Base-by-base conservation (phyloP, 2,329 filamentous ascomycete species). In the Fusarium beomiforme region DNA sequence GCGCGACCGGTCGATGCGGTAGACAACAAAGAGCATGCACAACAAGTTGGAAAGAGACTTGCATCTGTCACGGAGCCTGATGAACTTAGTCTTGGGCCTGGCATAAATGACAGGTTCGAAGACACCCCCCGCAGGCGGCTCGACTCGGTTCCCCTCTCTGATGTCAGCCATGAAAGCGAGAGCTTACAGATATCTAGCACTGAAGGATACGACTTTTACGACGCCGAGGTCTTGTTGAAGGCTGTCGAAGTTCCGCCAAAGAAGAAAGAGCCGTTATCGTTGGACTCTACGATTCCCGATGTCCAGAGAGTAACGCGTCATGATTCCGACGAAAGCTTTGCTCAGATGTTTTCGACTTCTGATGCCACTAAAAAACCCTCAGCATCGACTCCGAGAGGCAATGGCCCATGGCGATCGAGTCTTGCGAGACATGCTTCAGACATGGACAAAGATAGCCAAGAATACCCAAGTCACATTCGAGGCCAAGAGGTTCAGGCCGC, bases 151-250 rank as follows among this genome's bases (percentile, higher is more conserved):
- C 83, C 87, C 3, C 72, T 88, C 29, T 89, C 88, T 5, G 80
- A 84, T n/a, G 68, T 79, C 23, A 88, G 86, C 74, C 83, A 86
- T 34, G 83, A 84, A 42, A 88, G 85, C 72, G 83, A 82, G 44
- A 71, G 74, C 41, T 83, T 84, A 9, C 83, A 86, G 24, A 71
- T 80, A n/a, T 87, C 86, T 16, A 86, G 82, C 74, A 88, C 85
- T 3, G 89, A 90, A 70, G 89, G 89, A 1, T 91, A 91, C 72
- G 89, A 91, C 77, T 91, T 91, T 74, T 91, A 91, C 75, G 89
- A 89, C 72, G 81, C 88, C 31, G 88, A 89, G n/a, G 85, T 83
- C 31, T 78, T 86, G 59, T 80, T 81, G 51, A 81, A 81, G 46
- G 86, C 86, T 10, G 86, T 89, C 49, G 86, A 90, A 65, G 85